These are phyloP conservation scores for Vanrija sp. DNA, from an alignment of 1,284 basidiomycete genomes.

Conservation along the genomic window DNA sequence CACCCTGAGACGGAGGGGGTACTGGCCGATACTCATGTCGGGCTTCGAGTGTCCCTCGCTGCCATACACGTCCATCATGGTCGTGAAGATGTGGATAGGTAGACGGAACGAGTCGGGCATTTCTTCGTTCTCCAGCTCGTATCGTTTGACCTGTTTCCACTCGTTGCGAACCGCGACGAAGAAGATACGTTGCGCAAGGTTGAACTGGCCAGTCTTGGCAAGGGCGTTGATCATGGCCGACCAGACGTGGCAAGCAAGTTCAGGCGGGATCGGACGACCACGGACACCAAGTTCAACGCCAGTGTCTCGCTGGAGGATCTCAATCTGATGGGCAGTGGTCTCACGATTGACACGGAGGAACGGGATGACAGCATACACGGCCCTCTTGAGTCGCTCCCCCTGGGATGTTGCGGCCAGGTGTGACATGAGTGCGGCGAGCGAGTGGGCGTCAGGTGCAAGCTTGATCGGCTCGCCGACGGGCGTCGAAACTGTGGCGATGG, in stretches of 20 bases:
- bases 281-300: constrained; percentile 1
- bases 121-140: background rate
- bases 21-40: no score
- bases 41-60: background rate
- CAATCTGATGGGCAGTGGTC: background rate
- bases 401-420: constrained; percentile 30
- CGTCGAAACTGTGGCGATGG: background rate
- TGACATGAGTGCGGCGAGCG: constrained; percentile 22
- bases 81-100: constrained; percentile 27
- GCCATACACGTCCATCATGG: constrained; percentile 25
- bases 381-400: constrained; percentile 22
- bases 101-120: constrained; percentile 5
- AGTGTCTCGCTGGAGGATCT: background rate
- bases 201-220: constrained; percentile 25
- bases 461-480: background rate
- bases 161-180: constrained; percentile 18
- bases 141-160: background rate
- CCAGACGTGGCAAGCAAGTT: constrained; percentile 22
- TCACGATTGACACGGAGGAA: constrained; percentile 19
- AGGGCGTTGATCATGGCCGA: constrained; percentile 24
- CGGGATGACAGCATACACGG: constrained; percentile 32
- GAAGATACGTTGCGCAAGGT: constrained; percentile 36
- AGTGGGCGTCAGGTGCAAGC: constrained; percentile 17
- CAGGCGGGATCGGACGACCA: constrained; percentile 12
- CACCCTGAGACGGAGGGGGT: no score